Percentiles rank a stretch among this genome's conserved stretches.
These are phyloP conservation scores for Ceraceosorus guamensis DNA, from an alignment of 1,284 basidiomycete genomes.

Conservation along the genomic window DNA sequence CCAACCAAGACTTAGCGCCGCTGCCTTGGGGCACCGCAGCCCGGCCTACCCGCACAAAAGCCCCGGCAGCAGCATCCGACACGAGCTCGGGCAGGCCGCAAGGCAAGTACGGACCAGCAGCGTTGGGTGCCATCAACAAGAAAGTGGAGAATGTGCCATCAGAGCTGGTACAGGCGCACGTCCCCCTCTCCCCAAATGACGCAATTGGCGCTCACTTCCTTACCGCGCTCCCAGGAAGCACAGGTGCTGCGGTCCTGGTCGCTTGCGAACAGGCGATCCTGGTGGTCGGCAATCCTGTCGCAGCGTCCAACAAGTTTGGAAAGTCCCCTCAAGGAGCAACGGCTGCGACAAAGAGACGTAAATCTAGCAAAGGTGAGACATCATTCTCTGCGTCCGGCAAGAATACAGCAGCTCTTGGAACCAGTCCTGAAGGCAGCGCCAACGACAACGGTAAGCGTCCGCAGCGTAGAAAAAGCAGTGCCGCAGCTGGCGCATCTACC, in stretches of 20 bases:
- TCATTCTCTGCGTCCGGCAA: too few relatives aligned
- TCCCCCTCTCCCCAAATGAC: conserved; percentile 35
- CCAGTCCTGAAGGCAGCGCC: conserved; percentile 6
- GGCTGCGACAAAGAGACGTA: conserved; percentile 24
- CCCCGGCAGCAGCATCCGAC: not conserved
- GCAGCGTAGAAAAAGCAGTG: too few relatives aligned
- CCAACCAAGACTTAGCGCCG: conserved; percentile 23
- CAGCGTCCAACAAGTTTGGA: not conserved
- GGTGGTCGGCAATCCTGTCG: conserved; percentile 28
- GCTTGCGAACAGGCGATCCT: conserved; percentile 37
- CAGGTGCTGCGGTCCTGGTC: conserved; percentile 40
- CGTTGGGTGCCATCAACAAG: conserved; percentile 19
- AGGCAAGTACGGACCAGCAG: conserved; percentile 18
- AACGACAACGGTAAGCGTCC: conserved; percentile 34
- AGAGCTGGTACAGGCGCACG: conserved; percentile 38
- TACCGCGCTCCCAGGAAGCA: conserved; percentile 23
- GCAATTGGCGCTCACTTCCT: conserved; percentile 35
- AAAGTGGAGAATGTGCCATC: too few relatives aligned
- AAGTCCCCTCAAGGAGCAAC: conserved; percentile 7
- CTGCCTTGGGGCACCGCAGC: conserved; percentile 28
- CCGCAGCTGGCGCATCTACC: too few relatives aligned
- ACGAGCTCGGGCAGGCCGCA: too few relatives aligned
- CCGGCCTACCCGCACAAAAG: not conserved
- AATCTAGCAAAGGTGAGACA: conserved; percentile 23
- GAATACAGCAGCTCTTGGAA: not conserved